Evolutionary conservation across 805 yeast genomes (phyloP).

Genomic region (Limtongia smithiae): DNA sequence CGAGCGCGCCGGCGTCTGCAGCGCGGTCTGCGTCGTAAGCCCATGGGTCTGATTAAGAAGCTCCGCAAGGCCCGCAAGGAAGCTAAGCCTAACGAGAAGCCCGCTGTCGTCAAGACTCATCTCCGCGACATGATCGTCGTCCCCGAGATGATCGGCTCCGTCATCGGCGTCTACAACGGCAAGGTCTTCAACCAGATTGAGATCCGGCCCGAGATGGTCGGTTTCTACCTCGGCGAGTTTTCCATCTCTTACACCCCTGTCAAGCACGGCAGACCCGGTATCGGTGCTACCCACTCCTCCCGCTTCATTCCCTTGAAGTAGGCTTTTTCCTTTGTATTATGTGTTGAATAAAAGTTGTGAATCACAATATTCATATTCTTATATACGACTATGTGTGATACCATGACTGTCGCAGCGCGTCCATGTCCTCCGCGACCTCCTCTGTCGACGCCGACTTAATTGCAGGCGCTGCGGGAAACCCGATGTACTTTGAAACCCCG

Average conservation of each 20-base stretch:
- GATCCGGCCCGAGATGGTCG: conserved; percentile 99
- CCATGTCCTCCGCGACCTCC: conserved; percentile 73
- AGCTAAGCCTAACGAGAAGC: conserved; percentile 86
- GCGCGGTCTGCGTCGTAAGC: conserved; percentile 93
- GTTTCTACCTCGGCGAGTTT: conserved; percentile 99
- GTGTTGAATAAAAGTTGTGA: too few relatives aligned
- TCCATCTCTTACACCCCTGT: conserved; percentile 99
- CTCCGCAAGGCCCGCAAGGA: conserved; percentile 95
- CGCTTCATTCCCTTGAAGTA: conserved; percentile 35
- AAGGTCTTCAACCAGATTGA: conserved; percentile 99
- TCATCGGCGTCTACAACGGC: conserved; percentile 99
- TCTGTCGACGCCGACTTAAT: conserved; percentile 60
- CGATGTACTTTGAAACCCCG: conserved; percentile 63
- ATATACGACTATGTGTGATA: not conserved
- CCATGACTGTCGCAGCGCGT: conserved; percentile 49
- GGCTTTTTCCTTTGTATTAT: too few relatives aligned
- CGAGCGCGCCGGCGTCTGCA: conserved; percentile 99
- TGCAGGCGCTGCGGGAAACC: conserved; percentile 80
- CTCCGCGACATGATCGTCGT: conserved; percentile 97
- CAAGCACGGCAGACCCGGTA: conserved; percentile 98
- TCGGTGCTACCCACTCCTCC: conserved; percentile 49
- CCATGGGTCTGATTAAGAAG: conserved; percentile 94
- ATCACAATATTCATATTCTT: too few relatives aligned
- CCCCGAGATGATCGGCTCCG: conserved; percentile 99
- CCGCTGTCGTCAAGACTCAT: conserved; percentile 97